Evolutionary conservation across 2,329 filamentous ascomycete genomes (phyloP).

Genomic region (Teratosphaeria zuluensis): DNA sequence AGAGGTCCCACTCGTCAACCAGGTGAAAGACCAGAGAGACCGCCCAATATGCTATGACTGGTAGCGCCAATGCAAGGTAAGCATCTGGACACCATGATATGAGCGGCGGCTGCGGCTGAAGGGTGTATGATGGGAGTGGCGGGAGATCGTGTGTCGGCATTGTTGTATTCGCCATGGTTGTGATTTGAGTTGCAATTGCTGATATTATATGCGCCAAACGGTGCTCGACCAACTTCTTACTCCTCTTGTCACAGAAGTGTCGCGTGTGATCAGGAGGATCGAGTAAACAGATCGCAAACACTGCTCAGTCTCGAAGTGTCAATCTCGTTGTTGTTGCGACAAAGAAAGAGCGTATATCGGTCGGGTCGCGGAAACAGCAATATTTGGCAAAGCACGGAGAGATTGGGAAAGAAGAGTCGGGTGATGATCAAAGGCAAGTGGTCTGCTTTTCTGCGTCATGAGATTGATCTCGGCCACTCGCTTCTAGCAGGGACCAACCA

Average conservation of each 20-base stretch:
- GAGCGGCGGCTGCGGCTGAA: conserved; percentile 60
- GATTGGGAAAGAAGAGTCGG: background rate
- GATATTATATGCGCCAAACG: conserved; percentile 1
- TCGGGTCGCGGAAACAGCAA: background rate
- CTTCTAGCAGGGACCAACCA: background rate
- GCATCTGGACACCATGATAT: conserved; percentile 73
- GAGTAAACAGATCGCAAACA: background rate
- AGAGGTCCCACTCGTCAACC: conserved; percentile 76
- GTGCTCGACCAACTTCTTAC: background rate
- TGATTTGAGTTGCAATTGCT: background rate
- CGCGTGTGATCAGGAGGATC: background rate
- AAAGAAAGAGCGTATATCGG: conserved; percentile 10
- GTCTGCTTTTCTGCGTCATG: background rate
- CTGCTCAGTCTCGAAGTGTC: background rate
- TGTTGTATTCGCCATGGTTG: conserved; percentile 32
- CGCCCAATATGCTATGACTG: conserved; percentile 79
- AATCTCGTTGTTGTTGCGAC: background rate
- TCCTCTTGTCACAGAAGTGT: background rate
- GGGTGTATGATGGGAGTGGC: conserved; percentile 72
- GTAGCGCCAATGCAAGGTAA: conserved; percentile 63
- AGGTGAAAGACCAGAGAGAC: conserved; percentile 79
- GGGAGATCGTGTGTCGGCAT: conserved; percentile 55
- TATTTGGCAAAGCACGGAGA: background rate
- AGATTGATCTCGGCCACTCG: background rate
- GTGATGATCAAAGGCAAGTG: background rate